Percentiles rank a stretch among this genome's conserved stretches.
Evolutionary conservation across 257 asterid species (phyloP).

Genomic region (Solanum megistacrolobum): DNA sequence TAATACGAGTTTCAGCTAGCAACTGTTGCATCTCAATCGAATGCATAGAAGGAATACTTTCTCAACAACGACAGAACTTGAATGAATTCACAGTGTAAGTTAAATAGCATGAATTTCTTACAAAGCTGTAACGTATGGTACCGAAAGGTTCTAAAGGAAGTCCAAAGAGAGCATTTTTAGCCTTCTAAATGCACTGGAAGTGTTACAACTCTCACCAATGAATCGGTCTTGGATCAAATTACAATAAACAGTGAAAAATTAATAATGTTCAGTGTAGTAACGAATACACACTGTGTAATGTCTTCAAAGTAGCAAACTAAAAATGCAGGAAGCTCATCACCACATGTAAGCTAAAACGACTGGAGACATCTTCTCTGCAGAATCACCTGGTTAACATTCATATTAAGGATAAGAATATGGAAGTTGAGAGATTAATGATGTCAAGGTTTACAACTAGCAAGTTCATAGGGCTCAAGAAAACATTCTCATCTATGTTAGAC

Average conservation of each 20-base stretch:
- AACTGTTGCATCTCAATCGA: background rate
- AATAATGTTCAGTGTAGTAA: background rate
- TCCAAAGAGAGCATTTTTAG: background rate
- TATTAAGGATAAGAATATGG: background rate
- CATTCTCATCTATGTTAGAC: background rate
- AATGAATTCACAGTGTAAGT: background rate
- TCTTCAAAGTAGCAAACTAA: background rate
- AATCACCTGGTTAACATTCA: background rate
- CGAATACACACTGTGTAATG: background rate
- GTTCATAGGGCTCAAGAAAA: background rate
- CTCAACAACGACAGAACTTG: background rate
- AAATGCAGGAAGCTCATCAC: background rate
- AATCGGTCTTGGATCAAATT: background rate
- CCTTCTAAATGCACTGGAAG: background rate
- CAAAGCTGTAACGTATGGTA: background rate
- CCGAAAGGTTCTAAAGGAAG: background rate
- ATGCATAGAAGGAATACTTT: background rate
- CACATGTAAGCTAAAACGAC: background rate
- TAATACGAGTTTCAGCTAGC: background rate
- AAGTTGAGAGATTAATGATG: background rate
- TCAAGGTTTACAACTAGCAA: background rate
- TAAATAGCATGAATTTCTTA: background rate
- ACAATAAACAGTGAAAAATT: background rate
- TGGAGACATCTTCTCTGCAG: background rate
- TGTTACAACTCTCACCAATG: background rate